Conservation (phyloP, 2,329 filamentous ascomycete species). For the Albifimbria verrucaria region DNA sequence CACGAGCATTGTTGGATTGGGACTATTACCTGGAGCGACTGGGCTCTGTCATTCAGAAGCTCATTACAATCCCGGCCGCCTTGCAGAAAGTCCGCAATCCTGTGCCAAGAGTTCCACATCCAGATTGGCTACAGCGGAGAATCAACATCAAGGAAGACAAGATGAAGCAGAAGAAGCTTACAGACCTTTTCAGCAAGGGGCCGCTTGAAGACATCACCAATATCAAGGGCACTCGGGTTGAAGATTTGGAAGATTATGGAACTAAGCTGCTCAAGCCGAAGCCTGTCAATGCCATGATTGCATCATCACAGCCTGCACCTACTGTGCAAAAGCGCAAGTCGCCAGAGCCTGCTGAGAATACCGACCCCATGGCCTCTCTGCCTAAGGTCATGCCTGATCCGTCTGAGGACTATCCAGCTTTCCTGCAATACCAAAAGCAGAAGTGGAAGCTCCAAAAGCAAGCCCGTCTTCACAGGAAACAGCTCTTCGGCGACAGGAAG, state of each 20-base stretch:
- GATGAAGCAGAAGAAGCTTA: constrained; percentile 98
- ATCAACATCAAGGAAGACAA: constrained; percentile 96
- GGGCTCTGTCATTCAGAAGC: constrained; percentile 95
- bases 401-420: constrained; percentile 81
- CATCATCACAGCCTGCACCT: constrained; percentile 49
- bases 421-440: constrained; percentile 91
- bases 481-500: constrained; percentile 86
- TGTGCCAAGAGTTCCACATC: constrained; percentile 87
- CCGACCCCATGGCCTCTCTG: constrained; percentile 77
- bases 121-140: constrained; percentile 91
- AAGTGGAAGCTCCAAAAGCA: constrained; percentile 99
- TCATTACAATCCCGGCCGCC: constrained; percentile 97
- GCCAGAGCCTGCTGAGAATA: constrained; percentile 61
- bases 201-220: constrained; percentile 73
- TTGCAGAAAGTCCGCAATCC: constrained; percentile 94
- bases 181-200: constrained; percentile 74
- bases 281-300: constrained; percentile 50
- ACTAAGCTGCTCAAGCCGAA: constrained; percentile 64
- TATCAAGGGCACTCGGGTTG: constrained; percentile 50
- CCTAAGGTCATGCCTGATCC: constrained; percentile 82
- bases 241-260: constrained; percentile 81
- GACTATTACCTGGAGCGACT: constrained; percentile 94
- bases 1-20: constrained; percentile 89
- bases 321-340: constrained; percentile 68
- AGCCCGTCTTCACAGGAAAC: constrained; percentile 77